Percentiles rank a stretch among this genome's conserved stretches.
Evolutionary conservation across 352 stramenopile species (phyloP).

Genomic region (Globisporangium sylvaticum): DNA sequence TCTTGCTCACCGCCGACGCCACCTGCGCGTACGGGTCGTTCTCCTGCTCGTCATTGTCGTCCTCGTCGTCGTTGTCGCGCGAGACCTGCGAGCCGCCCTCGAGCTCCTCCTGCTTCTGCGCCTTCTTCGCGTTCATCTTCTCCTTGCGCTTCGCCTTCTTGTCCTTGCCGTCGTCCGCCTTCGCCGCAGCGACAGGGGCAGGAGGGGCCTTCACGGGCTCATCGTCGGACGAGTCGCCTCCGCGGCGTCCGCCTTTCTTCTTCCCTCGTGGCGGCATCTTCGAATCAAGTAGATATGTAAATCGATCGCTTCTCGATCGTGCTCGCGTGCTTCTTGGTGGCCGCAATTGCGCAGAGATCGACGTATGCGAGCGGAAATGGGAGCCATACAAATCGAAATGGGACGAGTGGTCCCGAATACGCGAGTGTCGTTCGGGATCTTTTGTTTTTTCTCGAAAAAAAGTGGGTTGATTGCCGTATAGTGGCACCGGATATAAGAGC

Average conservation of each 20-base stretch:
- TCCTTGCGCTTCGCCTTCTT: constrained; percentile 82
- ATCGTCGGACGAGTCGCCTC: constrained; percentile 76
- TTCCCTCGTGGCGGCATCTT: constrained; percentile 62
- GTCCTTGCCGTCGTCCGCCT: constrained; percentile 31
- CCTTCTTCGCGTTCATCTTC: constrained; percentile 66
- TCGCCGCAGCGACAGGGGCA: constrained; percentile 14
- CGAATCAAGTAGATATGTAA: not conserved
- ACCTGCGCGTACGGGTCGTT: constrained; percentile 55
- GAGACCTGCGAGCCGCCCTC: constrained; percentile 33
- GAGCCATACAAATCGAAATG: constrained; percentile 9
- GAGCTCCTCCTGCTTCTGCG: constrained; percentile 39
- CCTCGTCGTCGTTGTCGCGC: constrained; percentile 25
- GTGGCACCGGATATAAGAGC: not conserved
- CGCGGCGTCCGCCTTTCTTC: constrained; percentile 74
- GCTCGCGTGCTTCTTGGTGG: not conserved
- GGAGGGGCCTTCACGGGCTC: constrained; percentile 22
- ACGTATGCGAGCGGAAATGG: constrained; percentile 1
- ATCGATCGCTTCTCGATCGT: not conserved
- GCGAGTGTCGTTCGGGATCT: not conserved
- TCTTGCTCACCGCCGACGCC: constrained; percentile 46
- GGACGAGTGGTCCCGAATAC: not conserved
- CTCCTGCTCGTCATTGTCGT: constrained; percentile 39
- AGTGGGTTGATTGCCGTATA: not conserved
- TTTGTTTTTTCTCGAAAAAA: not conserved
- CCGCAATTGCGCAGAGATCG: not conserved